A percentile compares a stretch with the other conserved stretches of the same genome.
Conservation (phyloP, 495 filamentous ascomycete species). For the Penicillium paradoxum region DNA sequence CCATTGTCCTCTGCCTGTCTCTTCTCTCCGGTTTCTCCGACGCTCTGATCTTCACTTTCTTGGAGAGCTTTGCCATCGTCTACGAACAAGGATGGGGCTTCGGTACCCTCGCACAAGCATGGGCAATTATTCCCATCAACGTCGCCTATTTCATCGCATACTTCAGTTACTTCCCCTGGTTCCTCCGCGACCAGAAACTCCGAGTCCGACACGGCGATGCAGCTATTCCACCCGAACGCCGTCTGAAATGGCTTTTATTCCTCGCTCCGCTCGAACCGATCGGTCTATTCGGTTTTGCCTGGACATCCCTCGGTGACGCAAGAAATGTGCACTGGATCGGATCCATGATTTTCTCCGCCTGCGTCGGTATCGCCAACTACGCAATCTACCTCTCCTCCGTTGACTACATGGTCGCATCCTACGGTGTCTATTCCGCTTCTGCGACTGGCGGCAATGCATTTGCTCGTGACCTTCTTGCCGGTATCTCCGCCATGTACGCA, state of each 20-base stretch:
- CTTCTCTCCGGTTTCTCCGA: conserved; percentile 70
- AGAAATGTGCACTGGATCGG: conserved; percentile 53
- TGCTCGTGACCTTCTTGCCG: conserved; percentile 42
- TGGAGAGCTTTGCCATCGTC: conserved; percentile 59
- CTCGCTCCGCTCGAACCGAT: conserved; percentile 59
- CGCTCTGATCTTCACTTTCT: conserved; percentile 74
- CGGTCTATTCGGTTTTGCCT: conserved; percentile 63
- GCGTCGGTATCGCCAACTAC: conserved; percentile 63
- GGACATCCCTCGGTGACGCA: conserved; percentile 53
- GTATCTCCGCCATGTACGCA: conserved; percentile 42
- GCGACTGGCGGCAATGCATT: conserved; percentile 65
- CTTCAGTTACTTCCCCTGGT: conserved; percentile 57
- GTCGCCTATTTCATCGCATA: conserved; percentile 63
- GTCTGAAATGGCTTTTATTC: conserved; percentile 45
- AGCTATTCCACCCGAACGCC: conserved; percentile 22
- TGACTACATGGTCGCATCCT: conserved; percentile 74
- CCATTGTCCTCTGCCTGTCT: conserved; percentile 65
- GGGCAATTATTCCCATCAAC: conserved; percentile 55
- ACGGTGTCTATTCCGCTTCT: conserved; percentile 70
- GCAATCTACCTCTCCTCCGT: conserved; percentile 70
- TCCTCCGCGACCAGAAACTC: conserved; percentile 43
- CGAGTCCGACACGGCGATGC: conserved; percentile 35
- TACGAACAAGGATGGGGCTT: conserved; percentile 61
- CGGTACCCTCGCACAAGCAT: conserved; percentile 47
- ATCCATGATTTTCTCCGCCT: conserved; percentile 52